Conservation (phyloP, 345 rosid species). For the Pseudoturritis turrita region DNA sequence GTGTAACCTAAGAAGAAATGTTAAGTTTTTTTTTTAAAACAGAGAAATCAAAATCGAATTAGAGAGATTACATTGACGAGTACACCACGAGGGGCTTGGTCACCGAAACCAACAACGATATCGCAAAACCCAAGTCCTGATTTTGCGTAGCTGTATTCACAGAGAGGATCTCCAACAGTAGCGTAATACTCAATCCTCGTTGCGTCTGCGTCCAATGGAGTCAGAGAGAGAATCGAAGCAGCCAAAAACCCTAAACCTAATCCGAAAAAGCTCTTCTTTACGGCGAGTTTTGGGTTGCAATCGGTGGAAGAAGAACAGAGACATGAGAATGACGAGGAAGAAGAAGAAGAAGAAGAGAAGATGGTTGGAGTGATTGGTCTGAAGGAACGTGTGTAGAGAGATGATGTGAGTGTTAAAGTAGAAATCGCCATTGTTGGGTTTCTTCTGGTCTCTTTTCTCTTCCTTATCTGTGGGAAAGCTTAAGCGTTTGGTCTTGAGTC, state of each 20-base stretch:
- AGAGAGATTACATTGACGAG: slow-evolving; percentile 56
- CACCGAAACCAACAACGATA: slow-evolving; percentile 56
- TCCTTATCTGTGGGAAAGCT: slow-evolving; percentile 29
- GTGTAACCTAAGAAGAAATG: not conserved
- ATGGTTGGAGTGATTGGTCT: slow-evolving; percentile 18
- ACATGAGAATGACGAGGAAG: slow-evolving; percentile 26
- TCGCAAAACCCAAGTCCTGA: slow-evolving; percentile 95
- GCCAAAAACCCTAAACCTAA: slow-evolving; percentile 67
- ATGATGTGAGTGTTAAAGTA: slow-evolving; percentile 34
- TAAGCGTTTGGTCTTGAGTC: slow-evolving; percentile 25
- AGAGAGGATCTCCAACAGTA: slow-evolving; percentile 75
- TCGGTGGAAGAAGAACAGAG: slow-evolving; percentile 32
- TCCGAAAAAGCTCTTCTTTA: slow-evolving; percentile 35
- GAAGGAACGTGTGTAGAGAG: slow-evolving; percentile 10
- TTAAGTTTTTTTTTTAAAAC: not conserved
- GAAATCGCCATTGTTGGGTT: slow-evolving; percentile 38
- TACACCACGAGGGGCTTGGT: slow-evolving; percentile 66
- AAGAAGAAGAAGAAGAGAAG: slow-evolving; percentile 26
- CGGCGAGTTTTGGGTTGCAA: slow-evolving; percentile 7
- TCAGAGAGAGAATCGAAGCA: slow-evolving; percentile 54
- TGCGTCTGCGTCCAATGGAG: slow-evolving; percentile 77
- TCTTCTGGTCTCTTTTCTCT: slow-evolving; percentile 3
- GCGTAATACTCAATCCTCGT: slow-evolving; percentile 87
- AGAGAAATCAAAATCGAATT: not conserved
- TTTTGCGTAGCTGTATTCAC: slow-evolving; percentile 57